A percentile compares a stretch with the other conserved stretches of the same genome.
These are phyloP conservation scores for Gypsophila paniculata DNA, from an alignment of 179 eudicot genomes.

Conservation along the genomic window DNA sequence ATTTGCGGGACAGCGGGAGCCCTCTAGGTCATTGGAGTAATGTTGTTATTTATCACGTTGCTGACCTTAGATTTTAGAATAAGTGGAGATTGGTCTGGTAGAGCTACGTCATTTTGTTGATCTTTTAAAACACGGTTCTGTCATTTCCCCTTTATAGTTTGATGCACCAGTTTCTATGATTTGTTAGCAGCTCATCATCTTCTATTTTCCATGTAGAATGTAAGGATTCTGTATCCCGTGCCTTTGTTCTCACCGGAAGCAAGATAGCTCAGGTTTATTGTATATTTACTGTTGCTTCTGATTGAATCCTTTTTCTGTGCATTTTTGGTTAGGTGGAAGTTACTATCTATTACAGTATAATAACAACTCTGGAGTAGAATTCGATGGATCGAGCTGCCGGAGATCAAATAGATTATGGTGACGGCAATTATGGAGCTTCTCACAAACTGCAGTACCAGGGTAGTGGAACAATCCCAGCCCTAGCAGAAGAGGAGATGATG, in stretches of 20 bases:
- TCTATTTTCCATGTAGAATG: neutral
- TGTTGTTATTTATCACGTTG: neutral
- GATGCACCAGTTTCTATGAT: neutral
- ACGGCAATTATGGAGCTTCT: slow-evolving; percentile 55
- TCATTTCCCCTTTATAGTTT: neutral
- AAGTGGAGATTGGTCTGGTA: neutral
- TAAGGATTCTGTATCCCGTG: neutral
- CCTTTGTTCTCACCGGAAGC: neutral
- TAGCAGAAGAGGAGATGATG: slow-evolving; percentile 78
- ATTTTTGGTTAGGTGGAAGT: slow-evolving; percentile 24
- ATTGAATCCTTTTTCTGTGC: slow-evolving; percentile 9
- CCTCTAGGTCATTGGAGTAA: no score
- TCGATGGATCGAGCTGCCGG: slow-evolving; percentile 60
- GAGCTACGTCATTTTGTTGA: neutral
- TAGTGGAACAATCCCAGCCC: slow-evolving; percentile 79
- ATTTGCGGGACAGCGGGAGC: no score
- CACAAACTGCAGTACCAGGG: slow-evolving; percentile 68
- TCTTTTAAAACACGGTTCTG: slow-evolving; percentile 7
- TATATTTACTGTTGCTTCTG: neutral
- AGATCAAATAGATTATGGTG: slow-evolving; percentile 75
- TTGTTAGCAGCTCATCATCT: neutral
- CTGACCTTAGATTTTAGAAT: no score
- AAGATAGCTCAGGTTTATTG: slow-evolving; percentile 1
- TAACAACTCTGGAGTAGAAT: slow-evolving; percentile 2
- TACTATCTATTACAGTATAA: slow-evolving; percentile 1